A percentile compares a stretch with the other conserved stretches of the same genome.
phyloP scores from a whole-genome alignment of 805 yeast species.

The Candida quercuum region DNA sequence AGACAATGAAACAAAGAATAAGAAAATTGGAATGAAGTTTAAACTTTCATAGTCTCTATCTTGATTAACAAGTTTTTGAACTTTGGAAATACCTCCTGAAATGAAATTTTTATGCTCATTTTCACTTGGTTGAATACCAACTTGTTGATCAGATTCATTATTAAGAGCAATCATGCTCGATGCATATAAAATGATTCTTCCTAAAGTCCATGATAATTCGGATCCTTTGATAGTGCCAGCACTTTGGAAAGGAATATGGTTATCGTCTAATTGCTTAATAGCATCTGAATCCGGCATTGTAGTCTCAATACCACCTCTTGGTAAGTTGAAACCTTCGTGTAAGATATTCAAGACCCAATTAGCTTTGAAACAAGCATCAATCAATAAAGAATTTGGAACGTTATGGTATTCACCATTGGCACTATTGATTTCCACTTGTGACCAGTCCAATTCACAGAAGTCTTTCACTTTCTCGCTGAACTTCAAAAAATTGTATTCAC shows the following conservation, averaged over 20 bases:
- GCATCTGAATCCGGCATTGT: conserved; percentile 20
- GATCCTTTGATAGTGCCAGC: conserved; percentile 75
- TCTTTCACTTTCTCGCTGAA: conserved; percentile 62
- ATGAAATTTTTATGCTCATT: conserved; percentile 20
- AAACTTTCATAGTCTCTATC: conserved; percentile 4
- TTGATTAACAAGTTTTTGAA: conserved; percentile 2
- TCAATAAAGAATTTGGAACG: conserved; percentile 50
- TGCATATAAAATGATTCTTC: conserved; percentile 79
- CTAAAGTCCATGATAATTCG: conserved; percentile 94
- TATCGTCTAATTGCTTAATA: conserved; percentile 17
- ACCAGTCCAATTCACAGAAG: conserved; percentile 80
- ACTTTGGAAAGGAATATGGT: conserved; percentile 69
- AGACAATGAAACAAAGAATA: conserved; percentile 3
- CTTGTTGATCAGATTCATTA: conserved; percentile 2
- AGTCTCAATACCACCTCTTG: conserved; percentile 56
- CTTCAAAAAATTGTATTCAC: conserved; percentile 71
- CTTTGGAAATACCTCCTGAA: conserved; percentile 12
- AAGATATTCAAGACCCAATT: conserved; percentile 85
- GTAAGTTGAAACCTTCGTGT: conserved; percentile 64
- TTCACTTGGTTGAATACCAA: conserved; percentile 22
- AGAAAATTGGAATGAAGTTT: conserved; percentile 7
- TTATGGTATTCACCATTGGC: conserved; percentile 52
- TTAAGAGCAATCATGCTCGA: conserved; percentile 38
- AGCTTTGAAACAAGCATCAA: conserved; percentile 88
- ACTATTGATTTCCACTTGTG: conserved; percentile 41